Evolutionary conservation across 2,329 filamentous ascomycete genomes (phyloP).

Genomic region (Lasiodiplodia citricola): DNA sequence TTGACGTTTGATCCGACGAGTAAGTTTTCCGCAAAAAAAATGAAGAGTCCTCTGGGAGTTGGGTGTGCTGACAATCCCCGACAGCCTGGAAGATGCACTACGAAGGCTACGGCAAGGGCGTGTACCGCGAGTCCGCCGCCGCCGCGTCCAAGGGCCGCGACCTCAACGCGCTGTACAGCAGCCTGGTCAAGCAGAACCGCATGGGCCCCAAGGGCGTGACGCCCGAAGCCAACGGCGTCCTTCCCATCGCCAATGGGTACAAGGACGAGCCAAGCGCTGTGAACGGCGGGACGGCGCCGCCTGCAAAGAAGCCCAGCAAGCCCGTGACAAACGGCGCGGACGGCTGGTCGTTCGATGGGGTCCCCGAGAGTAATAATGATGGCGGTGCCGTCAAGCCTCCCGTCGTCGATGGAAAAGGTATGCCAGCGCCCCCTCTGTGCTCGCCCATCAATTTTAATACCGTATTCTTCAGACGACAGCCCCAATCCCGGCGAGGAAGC

Average conservation of each 20-base stretch:
- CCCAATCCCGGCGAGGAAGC: background rate
- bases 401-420: conserved; percentile 3
- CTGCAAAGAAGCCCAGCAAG: background rate
- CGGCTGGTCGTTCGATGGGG: background rate
- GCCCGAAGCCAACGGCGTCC: background rate
- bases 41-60: too few species aligned
- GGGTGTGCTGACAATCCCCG: too few species aligned
- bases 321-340: background rate
- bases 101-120: conserved; percentile 24
- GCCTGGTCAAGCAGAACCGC: background rate
- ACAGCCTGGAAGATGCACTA: conserved; percentile 27
- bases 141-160: background rate
- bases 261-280: background rate
- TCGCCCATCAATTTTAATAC: conserved; percentile 3
- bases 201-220: background rate
- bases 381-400: background rate
- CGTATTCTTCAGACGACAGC: background rate
- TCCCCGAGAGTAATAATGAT: background rate
- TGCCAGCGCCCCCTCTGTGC: background rate
- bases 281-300: too few species aligned
- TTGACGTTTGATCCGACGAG: conserved; percentile 53
- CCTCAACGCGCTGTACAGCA: background rate
- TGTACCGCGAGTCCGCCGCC: background rate
- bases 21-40: conserved; percentile 37
- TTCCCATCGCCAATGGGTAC: background rate